Evolutionary conservation across 495 filamentous ascomycete genomes (phyloP).

Genomic region (Penicillium coprophilum): DNA sequence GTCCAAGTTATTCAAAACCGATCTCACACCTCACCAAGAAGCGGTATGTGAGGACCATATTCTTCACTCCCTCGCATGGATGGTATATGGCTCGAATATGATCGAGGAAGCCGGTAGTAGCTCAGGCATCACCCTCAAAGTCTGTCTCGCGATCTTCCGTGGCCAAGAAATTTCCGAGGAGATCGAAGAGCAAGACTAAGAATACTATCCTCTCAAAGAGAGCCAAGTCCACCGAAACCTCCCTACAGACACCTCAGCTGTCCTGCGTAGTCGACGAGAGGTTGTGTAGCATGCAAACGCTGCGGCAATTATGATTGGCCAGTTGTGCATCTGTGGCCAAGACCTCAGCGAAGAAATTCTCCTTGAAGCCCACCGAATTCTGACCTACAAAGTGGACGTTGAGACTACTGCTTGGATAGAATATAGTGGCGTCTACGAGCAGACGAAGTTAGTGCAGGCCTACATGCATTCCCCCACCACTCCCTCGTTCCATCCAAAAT

Average conservation of each 20-base stretch:
- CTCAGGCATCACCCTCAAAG: not conserved
- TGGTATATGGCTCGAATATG: slow-evolving; percentile 17
- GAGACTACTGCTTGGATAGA: slow-evolving; percentile 18
- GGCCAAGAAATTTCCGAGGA: slow-evolving; percentile 4
- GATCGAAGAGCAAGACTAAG: not conserved
- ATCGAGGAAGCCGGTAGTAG: slow-evolving; percentile 1
- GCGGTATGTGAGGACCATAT: not conserved
- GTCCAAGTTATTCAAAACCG: not conserved
- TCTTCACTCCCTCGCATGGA: slow-evolving; percentile 3
- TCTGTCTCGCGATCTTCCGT: slow-evolving; percentile 8
- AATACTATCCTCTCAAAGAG: not conserved
- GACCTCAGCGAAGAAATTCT: slow-evolving; percentile 32
- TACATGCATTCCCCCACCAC: slow-evolving; percentile 19
- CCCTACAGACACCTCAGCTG: not conserved
- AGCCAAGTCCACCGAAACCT: not conserved
- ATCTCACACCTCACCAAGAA: not conserved
- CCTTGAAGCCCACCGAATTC: slow-evolving; percentile 32
- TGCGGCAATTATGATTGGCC: slow-evolving; percentile 23
- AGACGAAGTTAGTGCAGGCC: slow-evolving; percentile 21
- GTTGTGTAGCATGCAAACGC: slow-evolving; percentile 39
- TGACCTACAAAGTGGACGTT: slow-evolving; percentile 21
- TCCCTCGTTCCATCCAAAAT: slow-evolving; percentile 29
- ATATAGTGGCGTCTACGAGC: slow-evolving; percentile 30
- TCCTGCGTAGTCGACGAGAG: slow-evolving; percentile 27
- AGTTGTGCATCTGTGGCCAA: slow-evolving; percentile 17